Evolutionary conservation across 1,284 basidiomycete genomes (phyloP).

Genomic region (Mycosarcoma maydis): DNA sequence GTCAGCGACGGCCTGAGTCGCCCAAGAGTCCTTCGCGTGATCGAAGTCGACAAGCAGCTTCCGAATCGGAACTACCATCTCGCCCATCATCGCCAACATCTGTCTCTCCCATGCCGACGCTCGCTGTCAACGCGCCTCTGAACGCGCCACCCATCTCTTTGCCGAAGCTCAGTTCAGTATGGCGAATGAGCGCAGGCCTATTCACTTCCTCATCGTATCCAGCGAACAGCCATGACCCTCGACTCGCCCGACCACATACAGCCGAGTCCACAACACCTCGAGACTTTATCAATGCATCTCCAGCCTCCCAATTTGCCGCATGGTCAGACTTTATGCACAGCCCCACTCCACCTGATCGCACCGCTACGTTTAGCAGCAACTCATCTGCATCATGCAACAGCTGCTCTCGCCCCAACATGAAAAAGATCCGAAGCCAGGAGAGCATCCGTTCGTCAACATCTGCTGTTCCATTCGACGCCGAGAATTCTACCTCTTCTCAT

Average conservation of each 20-base stretch:
- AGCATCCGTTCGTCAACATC: conserved; percentile 27
- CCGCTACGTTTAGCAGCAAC: conserved; percentile 40
- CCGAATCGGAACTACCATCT: background rate
- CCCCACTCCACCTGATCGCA: conserved; percentile 18
- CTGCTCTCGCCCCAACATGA: conserved; percentile 15
- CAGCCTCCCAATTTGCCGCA: conserved; percentile 30
- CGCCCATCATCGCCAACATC: background rate
- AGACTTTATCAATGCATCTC: conserved; percentile 1
- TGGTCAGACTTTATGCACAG: conserved; percentile 32
- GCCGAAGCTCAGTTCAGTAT: conserved; percentile 4
- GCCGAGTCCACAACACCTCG: background rate
- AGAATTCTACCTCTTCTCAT: background rate
- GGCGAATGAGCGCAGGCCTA: conserved; percentile 19
- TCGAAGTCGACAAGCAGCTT: background rate
- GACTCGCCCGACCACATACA: conserved; percentile 3
- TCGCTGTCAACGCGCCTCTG: conserved; percentile 4
- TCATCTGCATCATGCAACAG: conserved; percentile 29
- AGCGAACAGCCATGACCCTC: background rate
- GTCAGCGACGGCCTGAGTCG: conserved; percentile 3
- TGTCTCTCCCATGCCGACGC: conserved; percentile 15
- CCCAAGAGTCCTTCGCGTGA: background rate
- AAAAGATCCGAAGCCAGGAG: conserved; percentile 33
- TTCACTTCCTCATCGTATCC: conserved; percentile 5
- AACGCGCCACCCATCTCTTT: conserved; percentile 7
- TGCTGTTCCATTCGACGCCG: conserved; percentile 6